These are phyloP conservation scores for Aspergillus ustus DNA, from an alignment of 2,329 filamentous ascomycete genomes.

Conservation along the genomic window DNA sequence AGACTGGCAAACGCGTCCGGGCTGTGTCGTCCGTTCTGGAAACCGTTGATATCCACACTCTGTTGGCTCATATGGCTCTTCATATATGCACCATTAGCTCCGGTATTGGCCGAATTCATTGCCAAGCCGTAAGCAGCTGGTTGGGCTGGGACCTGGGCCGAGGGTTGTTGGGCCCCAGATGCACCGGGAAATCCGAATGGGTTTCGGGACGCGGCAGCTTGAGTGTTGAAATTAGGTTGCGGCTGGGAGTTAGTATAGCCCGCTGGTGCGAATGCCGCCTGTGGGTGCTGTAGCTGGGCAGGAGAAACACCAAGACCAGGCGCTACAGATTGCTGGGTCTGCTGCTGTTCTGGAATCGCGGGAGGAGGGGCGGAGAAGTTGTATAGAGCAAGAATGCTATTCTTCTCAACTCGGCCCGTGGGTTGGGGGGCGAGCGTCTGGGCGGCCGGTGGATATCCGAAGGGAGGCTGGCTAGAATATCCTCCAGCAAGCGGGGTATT, in stretches of 20 bases:
- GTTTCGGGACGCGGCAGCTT: conserved; percentile 31
- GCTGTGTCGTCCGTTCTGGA: conserved; percentile 54
- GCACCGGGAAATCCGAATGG: conserved; percentile 25
- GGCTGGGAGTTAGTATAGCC: conserved; percentile 18
- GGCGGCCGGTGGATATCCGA: conserved; percentile 22
- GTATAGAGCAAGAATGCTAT: conserved; percentile 52
- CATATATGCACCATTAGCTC: conserved; percentile 22
- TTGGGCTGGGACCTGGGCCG: conserved; percentile 15
- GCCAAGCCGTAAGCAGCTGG: conserved; percentile 23
- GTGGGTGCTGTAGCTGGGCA: conserved; percentile 29
- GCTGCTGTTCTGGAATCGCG: conserved; percentile 40
- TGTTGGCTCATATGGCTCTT: conserved; percentile 52
- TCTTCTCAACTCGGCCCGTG: conserved; percentile 52
- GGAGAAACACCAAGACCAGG: conserved; percentile 27
- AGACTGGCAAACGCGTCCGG: conserved; percentile 57
- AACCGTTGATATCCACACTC: conserved; percentile 52
- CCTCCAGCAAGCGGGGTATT: conserved; percentile 30
- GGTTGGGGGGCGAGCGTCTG: conserved; percentile 45
- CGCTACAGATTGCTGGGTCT: conserved; percentile 27
- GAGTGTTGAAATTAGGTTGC: conserved; percentile 25
- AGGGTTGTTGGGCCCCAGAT: conserved; percentile 12
- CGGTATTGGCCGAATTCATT: conserved; percentile 21
- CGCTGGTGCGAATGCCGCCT: conserved; percentile 19
- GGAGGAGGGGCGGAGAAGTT: conserved; percentile 47
- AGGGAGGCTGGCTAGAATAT: conserved; percentile 34